Percentiles rank a stretch among this genome's conserved stretches.
Conservation (phyloP, 345 rosid genomes). For the Arabidopsis suecica region DNA sequence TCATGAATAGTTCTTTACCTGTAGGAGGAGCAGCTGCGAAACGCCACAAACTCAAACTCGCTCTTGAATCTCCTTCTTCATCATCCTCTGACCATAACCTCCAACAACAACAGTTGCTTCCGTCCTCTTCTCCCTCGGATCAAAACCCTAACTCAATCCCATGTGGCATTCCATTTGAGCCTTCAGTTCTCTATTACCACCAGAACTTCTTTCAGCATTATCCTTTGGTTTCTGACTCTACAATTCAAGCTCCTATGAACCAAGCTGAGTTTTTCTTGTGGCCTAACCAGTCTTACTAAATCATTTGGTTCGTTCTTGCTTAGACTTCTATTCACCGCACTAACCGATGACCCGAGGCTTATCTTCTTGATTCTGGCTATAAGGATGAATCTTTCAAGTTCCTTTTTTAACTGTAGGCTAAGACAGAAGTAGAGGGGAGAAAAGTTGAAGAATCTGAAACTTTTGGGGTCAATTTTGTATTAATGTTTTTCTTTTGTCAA, state of each 20-base stretch:
- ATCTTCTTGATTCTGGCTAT: slow-evolving; percentile 26
- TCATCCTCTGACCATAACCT: slow-evolving; percentile 61
- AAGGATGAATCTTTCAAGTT: not conserved
- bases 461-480: slow-evolving; percentile 34
- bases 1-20: slow-evolving; percentile 71
- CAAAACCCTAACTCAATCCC: slow-evolving; percentile 29
- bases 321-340: not conserved
- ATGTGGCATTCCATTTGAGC: slow-evolving; percentile 34
- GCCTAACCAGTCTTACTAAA: slow-evolving; percentile 37
- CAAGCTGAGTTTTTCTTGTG: slow-evolving; percentile 37
- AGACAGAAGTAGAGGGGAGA: slow-evolving; percentile 2
- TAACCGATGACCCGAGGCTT: not conserved
- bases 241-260: slow-evolving; percentile 31
- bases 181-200: slow-evolving; percentile 20
- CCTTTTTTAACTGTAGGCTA: slow-evolving; percentile 16
- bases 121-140: slow-evolving; percentile 45
- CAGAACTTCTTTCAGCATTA: slow-evolving; percentile 36
- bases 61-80: slow-evolving; percentile 51
- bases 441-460: slow-evolving; percentile 22
- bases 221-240: slow-evolving; percentile 26
- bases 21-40: slow-evolving; percentile 79
- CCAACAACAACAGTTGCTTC: slow-evolving; percentile 35
- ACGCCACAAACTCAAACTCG: slow-evolving; percentile 79
- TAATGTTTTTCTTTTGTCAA: not conserved
- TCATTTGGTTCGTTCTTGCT: slow-evolving; percentile 14